Conservation (phyloP, 352 stramenopile genomes). For the Globisporangium paddicum region DNA sequence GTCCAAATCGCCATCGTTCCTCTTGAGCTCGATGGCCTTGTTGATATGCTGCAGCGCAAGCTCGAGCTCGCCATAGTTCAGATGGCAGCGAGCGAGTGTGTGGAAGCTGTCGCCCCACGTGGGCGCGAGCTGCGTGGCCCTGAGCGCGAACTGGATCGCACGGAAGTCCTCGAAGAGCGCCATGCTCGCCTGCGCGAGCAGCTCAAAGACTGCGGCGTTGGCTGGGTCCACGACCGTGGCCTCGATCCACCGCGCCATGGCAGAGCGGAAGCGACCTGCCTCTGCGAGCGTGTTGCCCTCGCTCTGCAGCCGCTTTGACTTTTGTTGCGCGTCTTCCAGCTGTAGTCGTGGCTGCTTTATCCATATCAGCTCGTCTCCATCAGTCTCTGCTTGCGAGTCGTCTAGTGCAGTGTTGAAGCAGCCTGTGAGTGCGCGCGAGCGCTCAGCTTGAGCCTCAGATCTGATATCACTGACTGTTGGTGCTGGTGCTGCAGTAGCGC, state of each 20-base stretch:
- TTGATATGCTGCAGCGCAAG: constrained; percentile 46
- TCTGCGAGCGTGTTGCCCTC: constrained; percentile 79
- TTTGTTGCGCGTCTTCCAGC: constrained; percentile 53
- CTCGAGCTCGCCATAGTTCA: constrained; percentile 79
- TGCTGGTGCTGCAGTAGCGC: not conserved
- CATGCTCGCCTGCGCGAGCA: constrained; percentile 72
- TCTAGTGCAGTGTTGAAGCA: constrained; percentile 8
- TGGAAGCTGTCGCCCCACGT: constrained; percentile 64
- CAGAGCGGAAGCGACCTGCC: constrained; percentile 47
- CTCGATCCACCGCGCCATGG: constrained; percentile 66
- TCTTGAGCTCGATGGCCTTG: constrained; percentile 42
- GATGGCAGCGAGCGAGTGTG: constrained; percentile 59
- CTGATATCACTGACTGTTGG: not conserved
- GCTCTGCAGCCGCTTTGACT: constrained; percentile 59
- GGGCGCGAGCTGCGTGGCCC: constrained; percentile 46
- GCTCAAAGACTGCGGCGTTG: constrained; percentile 54
- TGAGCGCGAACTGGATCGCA: constrained; percentile 60
- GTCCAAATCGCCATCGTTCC: constrained; percentile 27
- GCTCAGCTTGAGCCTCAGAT: not conserved
- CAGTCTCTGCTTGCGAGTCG: constrained; percentile 1
- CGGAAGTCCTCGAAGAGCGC: constrained; percentile 67
- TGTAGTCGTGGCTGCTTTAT: constrained; percentile 16
- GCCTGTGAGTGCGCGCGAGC: not conserved
- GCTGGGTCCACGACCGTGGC: constrained; percentile 36
- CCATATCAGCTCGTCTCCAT: not conserved